A percentile compares a stretch with the other conserved stretches of the same genome.
Conservation (phyloP, 768 basidiomycete species). For the Boletus barrowsii region DNA sequence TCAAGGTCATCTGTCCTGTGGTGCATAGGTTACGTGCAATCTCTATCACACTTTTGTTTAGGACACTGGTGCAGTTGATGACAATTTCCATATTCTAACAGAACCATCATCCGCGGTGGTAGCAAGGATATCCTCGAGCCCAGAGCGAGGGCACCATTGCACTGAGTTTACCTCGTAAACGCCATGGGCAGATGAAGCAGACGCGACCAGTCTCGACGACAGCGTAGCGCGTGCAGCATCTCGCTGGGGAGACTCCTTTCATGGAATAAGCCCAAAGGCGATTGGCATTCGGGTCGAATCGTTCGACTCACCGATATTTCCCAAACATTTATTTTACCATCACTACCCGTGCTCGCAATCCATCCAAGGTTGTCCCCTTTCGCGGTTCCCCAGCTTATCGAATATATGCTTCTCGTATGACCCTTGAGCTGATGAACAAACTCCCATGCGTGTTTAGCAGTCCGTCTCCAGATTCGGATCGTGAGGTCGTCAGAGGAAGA, state of each 20-base stretch:
- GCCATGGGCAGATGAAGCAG: conserved; percentile 66
- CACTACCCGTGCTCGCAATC: conserved; percentile 82
- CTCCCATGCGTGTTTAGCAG: conserved; percentile 60
- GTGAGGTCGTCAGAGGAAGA: conserved; percentile 84
- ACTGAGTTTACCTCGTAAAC: conserved; percentile 84
- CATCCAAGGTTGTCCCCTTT: conserved; percentile 58
- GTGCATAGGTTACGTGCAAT: no score
- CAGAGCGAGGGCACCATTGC: conserved; percentile 74
- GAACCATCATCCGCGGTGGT: conserved; percentile 86
- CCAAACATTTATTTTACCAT: conserved; percentile 83
- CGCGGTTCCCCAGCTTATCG: conserved; percentile 67
- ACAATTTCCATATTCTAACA: conserved; percentile 73
- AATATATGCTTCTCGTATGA: conserved; percentile 77
- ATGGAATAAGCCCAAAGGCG: not conserved
- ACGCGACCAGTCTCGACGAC: conserved; percentile 49
- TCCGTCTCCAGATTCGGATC: conserved; percentile 80
- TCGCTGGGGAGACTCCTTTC: conserved; percentile 17
- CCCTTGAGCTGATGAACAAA: conserved; percentile 56
- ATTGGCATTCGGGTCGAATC: not conserved
- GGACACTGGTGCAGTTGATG: not conserved
- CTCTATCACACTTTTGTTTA: not conserved
- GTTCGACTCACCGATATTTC: conserved; percentile 53
- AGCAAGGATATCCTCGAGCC: conserved; percentile 65
- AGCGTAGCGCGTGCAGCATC: conserved; percentile 23
- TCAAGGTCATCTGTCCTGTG: no score